Base-by-base conservation (phyloP, 371 early-diverging fungal species). In the Mucor indicus region DNA sequence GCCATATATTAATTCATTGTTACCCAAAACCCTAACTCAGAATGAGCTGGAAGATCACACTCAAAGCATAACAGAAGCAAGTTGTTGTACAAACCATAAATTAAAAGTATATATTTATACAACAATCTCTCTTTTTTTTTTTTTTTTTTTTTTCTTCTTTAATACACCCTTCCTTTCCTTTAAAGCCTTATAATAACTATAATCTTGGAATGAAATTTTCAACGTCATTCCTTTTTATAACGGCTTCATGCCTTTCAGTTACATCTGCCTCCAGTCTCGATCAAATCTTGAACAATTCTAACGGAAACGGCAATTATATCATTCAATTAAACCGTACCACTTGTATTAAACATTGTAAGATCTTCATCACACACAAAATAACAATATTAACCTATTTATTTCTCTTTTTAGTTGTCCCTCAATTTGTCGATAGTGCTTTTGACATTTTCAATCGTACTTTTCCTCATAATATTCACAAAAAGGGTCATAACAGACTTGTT, bases 281-380 rank as follows among this genome's bases (percentile, higher is more conserved):
- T 22, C 24, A 32, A 7, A 24, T 44, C 38, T 38, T 37, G 30
- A n/a, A 32, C 29, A 4, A 36, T 33, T n/a, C n/a, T n/a, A n/a
- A n/a, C n/a, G 62, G 57, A 24, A 57, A 57, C 24, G 57, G 63
- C 21, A 67, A 68, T 23, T 68, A 57, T 40, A 68, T 68, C 29
- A 48, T 68, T 19, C 68, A 64, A 49, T 38, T 68, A 29, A 60
- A 48, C 17, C 41, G 48, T 13, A 38, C 45, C 2, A 49, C 55
- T 22, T 52, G 57, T 37, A 54, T 68, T 41, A 60, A 68, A 36
- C 53, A 56, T 17, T 68, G 68, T 68, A 63, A 36, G 55, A 49
- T 33, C 27, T 22, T 24, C 24, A 7, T 39, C n/a, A 21, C 16
- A 37, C 7, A 9, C 16, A n/a, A 40, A 25, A 30, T 30, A 6